phyloP scores from a whole-genome alignment of 495 filamentous ascomycete species.

The Friedmanniomyces endolithicus region DNA sequence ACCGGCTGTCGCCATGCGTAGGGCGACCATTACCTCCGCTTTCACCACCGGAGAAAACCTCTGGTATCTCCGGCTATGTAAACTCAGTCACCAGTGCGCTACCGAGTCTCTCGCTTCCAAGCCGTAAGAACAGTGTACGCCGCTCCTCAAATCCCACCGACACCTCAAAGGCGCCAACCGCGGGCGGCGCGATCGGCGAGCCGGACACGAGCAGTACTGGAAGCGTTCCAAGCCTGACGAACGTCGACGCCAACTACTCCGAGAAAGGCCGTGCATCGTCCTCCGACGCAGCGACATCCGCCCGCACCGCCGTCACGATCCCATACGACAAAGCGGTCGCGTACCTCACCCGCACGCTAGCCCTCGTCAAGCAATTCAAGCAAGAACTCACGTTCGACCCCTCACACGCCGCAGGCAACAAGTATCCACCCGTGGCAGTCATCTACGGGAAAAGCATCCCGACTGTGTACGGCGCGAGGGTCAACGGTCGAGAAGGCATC shows the following conservation, averaged over 20 bases:
- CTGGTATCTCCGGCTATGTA: slow-evolving; percentile 31
- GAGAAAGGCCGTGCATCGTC: slow-evolving; percentile 20
- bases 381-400: slow-evolving; percentile 51
- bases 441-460: slow-evolving; percentile 80
- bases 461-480: slow-evolving; percentile 68
- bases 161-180: slow-evolving; percentile 1
- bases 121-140: slow-evolving; percentile 21
- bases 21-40: slow-evolving; percentile 43
- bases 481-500: slow-evolving; percentile 55
- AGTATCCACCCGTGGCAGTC: slow-evolving; percentile 72
- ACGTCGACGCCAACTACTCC: slow-evolving; percentile 13
- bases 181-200: slow-evolving; percentile 12
- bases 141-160: background rate
- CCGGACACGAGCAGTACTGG: slow-evolving; percentile 26
- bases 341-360: slow-evolving; percentile 69
- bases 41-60: slow-evolving; percentile 16
- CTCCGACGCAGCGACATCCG: slow-evolving; percentile 26
- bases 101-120: slow-evolving; percentile 18
- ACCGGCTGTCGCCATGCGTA: slow-evolving; percentile 68
- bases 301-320: slow-evolving; percentile 35
- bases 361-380: slow-evolving; percentile 60
- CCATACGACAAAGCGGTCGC: slow-evolving; percentile 43
- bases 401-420: slow-evolving; percentile 46
- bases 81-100: slow-evolving; percentile 33
- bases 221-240: slow-evolving; percentile 29